Percentiles rank a stretch among this genome's conserved stretches.
These are phyloP conservation scores for Lyophyllum decastes DNA, from an alignment of 768 basidiomycete genomes.

Conservation along the genomic window DNA sequence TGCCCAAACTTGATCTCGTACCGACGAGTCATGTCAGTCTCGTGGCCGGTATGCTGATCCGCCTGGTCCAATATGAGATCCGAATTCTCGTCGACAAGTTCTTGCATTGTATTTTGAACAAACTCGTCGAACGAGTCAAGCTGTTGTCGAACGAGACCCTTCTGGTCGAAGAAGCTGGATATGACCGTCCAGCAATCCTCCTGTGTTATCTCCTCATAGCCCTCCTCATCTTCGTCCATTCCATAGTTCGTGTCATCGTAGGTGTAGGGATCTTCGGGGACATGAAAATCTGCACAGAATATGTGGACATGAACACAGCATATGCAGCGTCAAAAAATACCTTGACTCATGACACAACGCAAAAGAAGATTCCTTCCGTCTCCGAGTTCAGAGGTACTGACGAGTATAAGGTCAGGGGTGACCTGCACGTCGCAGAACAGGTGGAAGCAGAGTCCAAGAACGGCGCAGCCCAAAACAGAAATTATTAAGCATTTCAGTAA, in stretches of 20 bases:
- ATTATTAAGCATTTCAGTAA: constrained; percentile 30
- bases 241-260: constrained; percentile 65
- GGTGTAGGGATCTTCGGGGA: constrained; percentile 50
- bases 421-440: neutral
- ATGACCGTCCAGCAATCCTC: constrained; percentile 97
- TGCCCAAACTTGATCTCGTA: constrained; percentile 98
- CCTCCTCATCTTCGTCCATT: constrained; percentile 54
- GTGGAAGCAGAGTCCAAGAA: neutral
- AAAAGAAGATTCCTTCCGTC: neutral
- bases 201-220: constrained; percentile 81
- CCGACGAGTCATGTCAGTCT: constrained; percentile 78
- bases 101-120: constrained; percentile 99
- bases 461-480: constrained; percentile 3
- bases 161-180: constrained; percentile 94
- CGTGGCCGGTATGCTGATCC: constrained; percentile 92
- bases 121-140: constrained; percentile 99
- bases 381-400: neutral
- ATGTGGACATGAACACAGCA: constrained; percentile 32
- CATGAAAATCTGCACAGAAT: constrained; percentile 44
- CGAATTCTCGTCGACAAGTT: constrained; percentile 95
- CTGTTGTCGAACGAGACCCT: constrained; percentile 97
- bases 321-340: constrained; percentile 35
- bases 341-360: constrained; percentile 47
- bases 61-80: constrained; percentile 96
- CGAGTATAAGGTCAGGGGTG: constrained; percentile 2